Percentiles rank a stretch among this genome's conserved stretches.
phyloP scores from a whole-genome alignment of 768 basidiomycete genomes.

The Suillus fuscotomentosus region DNA sequence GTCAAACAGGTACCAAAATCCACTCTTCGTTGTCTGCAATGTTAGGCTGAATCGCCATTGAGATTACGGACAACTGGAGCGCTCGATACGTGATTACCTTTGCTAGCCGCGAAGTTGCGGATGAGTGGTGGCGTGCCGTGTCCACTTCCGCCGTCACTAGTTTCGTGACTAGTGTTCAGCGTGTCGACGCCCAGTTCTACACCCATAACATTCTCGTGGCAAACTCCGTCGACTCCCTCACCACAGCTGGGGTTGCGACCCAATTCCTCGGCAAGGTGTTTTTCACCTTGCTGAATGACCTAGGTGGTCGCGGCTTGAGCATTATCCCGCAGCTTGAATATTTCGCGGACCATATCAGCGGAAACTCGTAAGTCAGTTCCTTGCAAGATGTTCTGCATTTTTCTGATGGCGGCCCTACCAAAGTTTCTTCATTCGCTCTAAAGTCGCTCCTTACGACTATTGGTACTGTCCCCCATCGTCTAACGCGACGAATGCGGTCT shows the following conservation, averaged over 20 bases:
- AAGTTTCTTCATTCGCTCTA: too few relatives aligned
- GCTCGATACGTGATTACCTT: constrained; percentile 23
- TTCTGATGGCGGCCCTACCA: background rate
- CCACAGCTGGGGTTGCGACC: background rate
- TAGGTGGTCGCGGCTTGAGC: background rate
- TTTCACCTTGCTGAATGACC: background rate
- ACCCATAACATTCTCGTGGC: background rate
- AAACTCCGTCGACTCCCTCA: too few relatives aligned
- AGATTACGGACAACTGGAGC: background rate
- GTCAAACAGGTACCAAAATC: background rate
- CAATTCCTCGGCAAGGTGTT: background rate
- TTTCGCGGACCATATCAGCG: background rate
- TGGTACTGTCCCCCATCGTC: too few relatives aligned
- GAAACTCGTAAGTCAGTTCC: background rate
- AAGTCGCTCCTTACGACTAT: too few relatives aligned
- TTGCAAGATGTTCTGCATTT: background rate
- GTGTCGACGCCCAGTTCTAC: background rate
- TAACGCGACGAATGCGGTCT: too few relatives aligned
- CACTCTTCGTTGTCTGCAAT: background rate
- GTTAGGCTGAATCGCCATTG: background rate
- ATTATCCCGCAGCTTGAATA: background rate
- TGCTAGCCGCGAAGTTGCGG: constrained; percentile 18
- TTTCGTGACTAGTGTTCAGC: background rate
- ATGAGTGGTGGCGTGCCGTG: constrained; percentile 26
- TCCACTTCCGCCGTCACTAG: background rate